Conservation (phyloP, 2,329 filamentous ascomycete genomes). For the Neonectria magnoliae region DNA sequence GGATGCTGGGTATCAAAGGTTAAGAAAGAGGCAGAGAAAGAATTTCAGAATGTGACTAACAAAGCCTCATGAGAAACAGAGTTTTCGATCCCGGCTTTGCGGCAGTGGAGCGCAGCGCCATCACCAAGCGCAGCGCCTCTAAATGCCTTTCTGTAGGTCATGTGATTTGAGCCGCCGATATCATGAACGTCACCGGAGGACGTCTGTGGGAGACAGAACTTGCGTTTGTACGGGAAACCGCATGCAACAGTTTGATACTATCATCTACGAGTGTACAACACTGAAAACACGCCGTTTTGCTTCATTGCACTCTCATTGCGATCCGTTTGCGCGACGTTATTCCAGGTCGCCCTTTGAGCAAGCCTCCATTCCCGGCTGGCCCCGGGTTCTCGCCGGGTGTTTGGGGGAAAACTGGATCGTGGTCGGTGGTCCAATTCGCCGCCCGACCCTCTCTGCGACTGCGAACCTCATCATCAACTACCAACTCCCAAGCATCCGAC, state of each 20-base stretch:
- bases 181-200: conserved; percentile 15
- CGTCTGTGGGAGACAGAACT: conserved; percentile 22
- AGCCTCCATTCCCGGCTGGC: conserved; percentile 39
- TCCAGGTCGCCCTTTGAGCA: conserved; percentile 15
- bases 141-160: conserved; percentile 28
- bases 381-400: conserved; percentile 36
- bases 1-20: not conserved
- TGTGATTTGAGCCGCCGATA: conserved; percentile 33
- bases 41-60: conserved; percentile 29
- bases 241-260: not conserved
- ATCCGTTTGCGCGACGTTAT: conserved; percentile 34
- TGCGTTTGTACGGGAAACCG: not conserved
- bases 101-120: conserved; percentile 35
- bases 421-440: conserved; percentile 28
- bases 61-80: conserved; percentile 35
- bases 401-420: conserved; percentile 36
- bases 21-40: not conserved
- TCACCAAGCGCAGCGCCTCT: conserved; percentile 18
- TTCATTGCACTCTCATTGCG: conserved; percentile 1
- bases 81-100: conserved; percentile 39
- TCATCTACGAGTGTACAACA: not conserved
- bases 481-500: conserved; percentile 24
- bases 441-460: conserved; percentile 25
- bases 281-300: not conserved
- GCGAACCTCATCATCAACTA: conserved; percentile 32